Conservation (phyloP, 129 eudicot species). For the Apium graveolens region DNA sequence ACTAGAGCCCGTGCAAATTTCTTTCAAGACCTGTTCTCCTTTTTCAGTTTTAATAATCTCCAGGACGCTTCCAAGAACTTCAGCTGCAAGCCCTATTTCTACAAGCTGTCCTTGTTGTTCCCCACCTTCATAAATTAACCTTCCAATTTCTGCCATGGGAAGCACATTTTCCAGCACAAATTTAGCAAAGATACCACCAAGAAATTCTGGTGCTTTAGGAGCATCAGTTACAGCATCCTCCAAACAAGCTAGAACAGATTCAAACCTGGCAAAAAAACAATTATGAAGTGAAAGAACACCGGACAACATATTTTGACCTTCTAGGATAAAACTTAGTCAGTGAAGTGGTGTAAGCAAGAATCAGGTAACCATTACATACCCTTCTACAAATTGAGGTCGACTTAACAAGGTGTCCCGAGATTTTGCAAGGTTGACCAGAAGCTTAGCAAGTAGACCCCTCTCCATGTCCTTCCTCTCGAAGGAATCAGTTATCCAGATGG, state of each 20-base stretch:
- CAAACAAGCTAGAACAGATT: conserved; percentile 53
- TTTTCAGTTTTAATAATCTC: conserved; percentile 60
- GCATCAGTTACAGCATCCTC: conserved; percentile 91
- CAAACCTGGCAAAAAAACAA: conserved; percentile 42
- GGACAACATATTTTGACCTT: neutral
- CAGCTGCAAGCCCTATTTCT: conserved; percentile 73
- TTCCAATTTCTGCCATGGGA: conserved; percentile 49
- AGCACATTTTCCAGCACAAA: conserved; percentile 53
- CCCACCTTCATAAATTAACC: conserved; percentile 75
- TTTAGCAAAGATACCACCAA: conserved; percentile 60
- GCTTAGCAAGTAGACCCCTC: conserved; percentile 63
- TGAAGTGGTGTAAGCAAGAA: neutral
- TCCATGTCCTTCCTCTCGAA: conserved; percentile 88
- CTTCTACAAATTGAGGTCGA: conserved; percentile 53
- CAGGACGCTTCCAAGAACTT: conserved; percentile 62
- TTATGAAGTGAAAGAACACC: neutral
- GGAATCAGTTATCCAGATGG: conserved; percentile 82
- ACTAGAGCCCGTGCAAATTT: conserved; percentile 41
- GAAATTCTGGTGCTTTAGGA: conserved; percentile 86
- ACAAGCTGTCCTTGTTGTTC: conserved; percentile 74
- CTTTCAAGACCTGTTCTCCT: conserved; percentile 54
- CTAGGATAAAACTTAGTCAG: neutral
- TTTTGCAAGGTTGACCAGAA: conserved; percentile 62
- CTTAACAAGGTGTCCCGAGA: conserved; percentile 46
- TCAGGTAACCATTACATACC: conserved; percentile 36